Base-by-base conservation (phyloP, 2,329 filamentous ascomycete species). In the Xylariaceae sp. region DNA sequence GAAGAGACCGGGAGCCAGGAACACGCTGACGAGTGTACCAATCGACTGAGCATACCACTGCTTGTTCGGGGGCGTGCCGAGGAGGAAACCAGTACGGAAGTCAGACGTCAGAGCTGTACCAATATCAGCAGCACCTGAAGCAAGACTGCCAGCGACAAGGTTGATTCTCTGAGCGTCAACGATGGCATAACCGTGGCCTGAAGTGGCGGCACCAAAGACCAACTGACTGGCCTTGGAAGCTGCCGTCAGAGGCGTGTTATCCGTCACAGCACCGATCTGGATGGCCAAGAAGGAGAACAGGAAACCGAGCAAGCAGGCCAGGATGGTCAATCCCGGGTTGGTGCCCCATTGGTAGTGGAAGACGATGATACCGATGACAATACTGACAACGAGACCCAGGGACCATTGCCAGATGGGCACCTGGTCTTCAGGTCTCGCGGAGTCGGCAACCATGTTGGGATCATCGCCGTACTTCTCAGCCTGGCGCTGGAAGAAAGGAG, bases 221-320 rank as follows among this genome's bases (percentile, higher is more conserved):
- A 88, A 82, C 75, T 88, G 86, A 1, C 84, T 86, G 3, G 86
- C 86, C 73, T 88, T 89, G 64, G 85, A 80, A 0, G 84, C 84
- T 2, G 86, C 84, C 2, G 86, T 88, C 2, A 88, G 75, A 0
- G 86, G 86, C 0, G 85, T 85, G 65, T 81, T 81, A 65, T 86
- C 83, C 13, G 79, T 83, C n/a, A 81, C 79, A 59, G 79, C 83
- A 35, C 80, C 79, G 68, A 82, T 83, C 69, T 86, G 82, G 62
- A 85, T 82, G 51, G 81, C 82, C 23, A 86, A 74, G 75, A 85
- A 83, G 50, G 81, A 80, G 73, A 86, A 86, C 67, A 86, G 74
- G 75, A 86, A 82, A 57, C 80, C 80, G 45, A 86, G 74, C 62
- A 85, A 68, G 62, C 81, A 75, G 42, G 82, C 80, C 9, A 86